phyloP scores from a whole-genome alignment of 169 alveolate species.

The Toxoplasma gondii region DNA sequence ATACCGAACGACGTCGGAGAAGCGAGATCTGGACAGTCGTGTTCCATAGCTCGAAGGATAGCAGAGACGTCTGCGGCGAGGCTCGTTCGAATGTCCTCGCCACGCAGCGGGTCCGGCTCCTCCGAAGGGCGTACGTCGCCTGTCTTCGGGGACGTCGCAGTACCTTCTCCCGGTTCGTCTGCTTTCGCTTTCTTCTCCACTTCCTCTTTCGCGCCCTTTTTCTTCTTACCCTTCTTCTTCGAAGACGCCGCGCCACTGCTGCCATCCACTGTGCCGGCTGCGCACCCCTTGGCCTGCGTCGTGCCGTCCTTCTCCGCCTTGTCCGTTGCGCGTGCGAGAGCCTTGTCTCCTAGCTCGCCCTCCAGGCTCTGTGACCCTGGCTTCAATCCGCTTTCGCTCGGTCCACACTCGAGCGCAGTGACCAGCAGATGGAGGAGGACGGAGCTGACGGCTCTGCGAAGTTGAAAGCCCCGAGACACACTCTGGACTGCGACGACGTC shows the following conservation, averaged over 20 bases:
- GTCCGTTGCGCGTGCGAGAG: not conserved
- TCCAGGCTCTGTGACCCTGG: not conserved
- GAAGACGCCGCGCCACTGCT: not conserved
- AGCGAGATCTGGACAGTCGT: constrained; percentile 30
- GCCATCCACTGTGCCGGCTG: not conserved
- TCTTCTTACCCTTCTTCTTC: not conserved
- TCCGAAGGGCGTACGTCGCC: not conserved
- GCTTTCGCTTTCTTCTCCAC: not conserved
- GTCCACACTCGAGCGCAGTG: constrained; percentile 30
- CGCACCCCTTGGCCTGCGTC: not conserved
- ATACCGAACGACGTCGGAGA: not conserved
- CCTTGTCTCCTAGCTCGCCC: not conserved
- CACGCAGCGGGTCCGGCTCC: not conserved
- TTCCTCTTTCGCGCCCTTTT: not conserved
- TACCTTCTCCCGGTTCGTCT: not conserved
- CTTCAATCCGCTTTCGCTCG: not conserved
- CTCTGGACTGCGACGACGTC: constrained; percentile 16
- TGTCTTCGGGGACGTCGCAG: not conserved
- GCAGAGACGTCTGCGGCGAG: not conserved
- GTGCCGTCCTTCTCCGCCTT: not conserved
- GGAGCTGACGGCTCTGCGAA: constrained; percentile 49
- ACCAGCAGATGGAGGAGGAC: constrained; percentile 34
- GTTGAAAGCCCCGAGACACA: not conserved
- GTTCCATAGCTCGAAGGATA: constrained; percentile 20
- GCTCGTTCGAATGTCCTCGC: not conserved